Base-by-base conservation (phyloP, 257 asterid species). In the Prunella vulgaris region DNA sequence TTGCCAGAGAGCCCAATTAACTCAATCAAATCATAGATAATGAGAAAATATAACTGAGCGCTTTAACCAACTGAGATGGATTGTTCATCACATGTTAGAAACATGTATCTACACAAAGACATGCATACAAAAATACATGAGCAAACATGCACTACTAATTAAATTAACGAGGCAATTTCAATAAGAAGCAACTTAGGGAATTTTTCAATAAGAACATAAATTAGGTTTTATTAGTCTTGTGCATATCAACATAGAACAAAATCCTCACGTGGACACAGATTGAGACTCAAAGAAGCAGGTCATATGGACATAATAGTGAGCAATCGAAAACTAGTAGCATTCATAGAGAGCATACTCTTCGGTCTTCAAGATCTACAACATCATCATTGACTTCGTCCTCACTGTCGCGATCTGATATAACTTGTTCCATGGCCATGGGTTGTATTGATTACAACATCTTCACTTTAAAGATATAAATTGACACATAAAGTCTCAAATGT, bases 361-460 rank as follows among this genome's bases (percentile, higher is more conserved):
- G 84, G 85, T 94, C 99, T 85, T 94, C 99, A 68, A 94, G 88
- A 78, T 94, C 99, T 15, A 97, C 99, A 63, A 94, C 99, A 81
- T 94, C 99, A 73, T 91, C 99, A 74, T 94, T 98, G 32, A 94
- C 98, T 84, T 94, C 99, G 80, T 91, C 99, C 85, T 94, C 99
- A 72, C 99, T 94, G 79, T 91, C 99, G 10, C 85, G 89, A 72
- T 91, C 99, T 28, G 99, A 89, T 58, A 94, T 60, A 70, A 94
- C 97, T 91, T 94, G 97, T 81, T 94, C 98, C 85, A 81, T 61
- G 65, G 93, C 92, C 99, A 94, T 94, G 69, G 97, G 98, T 98
- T 94, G 86, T 72, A 72, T 49, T 51, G 44, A 20, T 48, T 33
- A 59, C 63, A 75, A 75, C 30, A 28, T 2, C 18, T 46, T 57